Conservation (phyloP, 1,284 basidiomycete genomes). For the Phylloboletellus chloephorus region DNA sequence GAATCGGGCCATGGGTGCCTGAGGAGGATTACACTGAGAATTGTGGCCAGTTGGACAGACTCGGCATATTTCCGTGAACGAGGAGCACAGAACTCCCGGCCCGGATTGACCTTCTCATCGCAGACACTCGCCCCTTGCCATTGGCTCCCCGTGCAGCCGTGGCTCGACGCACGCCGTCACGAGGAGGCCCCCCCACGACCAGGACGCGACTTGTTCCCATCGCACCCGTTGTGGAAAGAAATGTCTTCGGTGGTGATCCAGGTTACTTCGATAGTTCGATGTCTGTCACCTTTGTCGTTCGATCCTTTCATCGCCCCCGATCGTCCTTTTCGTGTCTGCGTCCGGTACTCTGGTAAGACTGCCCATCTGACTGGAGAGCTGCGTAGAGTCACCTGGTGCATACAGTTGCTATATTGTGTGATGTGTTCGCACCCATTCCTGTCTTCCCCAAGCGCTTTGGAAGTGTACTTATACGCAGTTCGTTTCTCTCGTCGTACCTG, state of each 20-base stretch:
- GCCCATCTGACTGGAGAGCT: slow-evolving; percentile 7
- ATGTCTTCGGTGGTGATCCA: slow-evolving; percentile 11
- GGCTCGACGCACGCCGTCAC: no score
- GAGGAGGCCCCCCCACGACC: no score
- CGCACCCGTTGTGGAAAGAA: slow-evolving; percentile 2
- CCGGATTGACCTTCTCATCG: neutral
- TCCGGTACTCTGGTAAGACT: slow-evolving; percentile 11
- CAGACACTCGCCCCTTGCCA: no score
- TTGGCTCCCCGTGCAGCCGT: no score
- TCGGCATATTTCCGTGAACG: slow-evolving; percentile 12
- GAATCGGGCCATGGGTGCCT: slow-evolving; percentile 16
- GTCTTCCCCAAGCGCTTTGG: slow-evolving; percentile 7
- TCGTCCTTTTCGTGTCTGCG: slow-evolving; percentile 7
- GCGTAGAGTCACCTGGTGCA: slow-evolving; percentile 9
- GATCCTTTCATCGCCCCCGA: slow-evolving; percentile 12
- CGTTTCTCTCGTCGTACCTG: slow-evolving; percentile 8
- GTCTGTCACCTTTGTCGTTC: slow-evolving; percentile 14
- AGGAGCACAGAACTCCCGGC: slow-evolving; percentile 13
- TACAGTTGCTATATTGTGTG: slow-evolving; percentile 14
- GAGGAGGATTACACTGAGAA: slow-evolving; percentile 28
- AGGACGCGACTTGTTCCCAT: neutral
- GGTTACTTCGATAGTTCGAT: slow-evolving; percentile 10
- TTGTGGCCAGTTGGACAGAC: slow-evolving; percentile 4
- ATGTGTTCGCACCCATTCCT: slow-evolving; percentile 10
- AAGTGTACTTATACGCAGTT: slow-evolving; percentile 11